A percentile compares a stretch with the other conserved stretches of the same genome.
Conservation (phyloP, 768 basidiomycete species). For the Tephrocybe sp. region DNA sequence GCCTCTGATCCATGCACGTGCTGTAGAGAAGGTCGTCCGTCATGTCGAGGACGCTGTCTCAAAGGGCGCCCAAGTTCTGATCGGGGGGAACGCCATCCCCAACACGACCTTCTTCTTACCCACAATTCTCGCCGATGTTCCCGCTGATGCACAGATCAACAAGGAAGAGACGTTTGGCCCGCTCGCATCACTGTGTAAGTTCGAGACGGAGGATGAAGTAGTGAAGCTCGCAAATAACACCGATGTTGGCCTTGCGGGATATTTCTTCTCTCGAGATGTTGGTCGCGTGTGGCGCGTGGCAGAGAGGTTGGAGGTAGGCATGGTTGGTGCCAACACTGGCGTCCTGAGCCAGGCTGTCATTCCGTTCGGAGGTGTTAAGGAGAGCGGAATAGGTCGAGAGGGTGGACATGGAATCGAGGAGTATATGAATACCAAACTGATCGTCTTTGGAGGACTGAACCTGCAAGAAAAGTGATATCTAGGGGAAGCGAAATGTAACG, state of each 20-base stretch:
- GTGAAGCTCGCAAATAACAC: constrained; percentile 80
- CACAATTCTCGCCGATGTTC: constrained; percentile 87
- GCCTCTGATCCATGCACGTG: constrained; percentile 86
- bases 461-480: constrained; percentile 9
- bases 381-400: constrained; percentile 81
- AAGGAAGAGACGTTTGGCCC: constrained; percentile 96
- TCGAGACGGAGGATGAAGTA: constrained; percentile 93
- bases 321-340: constrained; percentile 83
- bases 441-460: constrained; percentile 72
- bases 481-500: not conserved
- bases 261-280: constrained; percentile 86
- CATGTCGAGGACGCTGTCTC: constrained; percentile 88
- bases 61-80: constrained; percentile 82
- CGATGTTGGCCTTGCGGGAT: constrained; percentile 87
- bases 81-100: constrained; percentile 77
- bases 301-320: constrained; percentile 91
- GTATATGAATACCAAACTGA: constrained; percentile 79
- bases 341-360: constrained; percentile 73
- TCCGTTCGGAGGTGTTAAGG: constrained; percentile 90
- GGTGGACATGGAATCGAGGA: constrained; percentile 90
- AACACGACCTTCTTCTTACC: constrained; percentile 74
- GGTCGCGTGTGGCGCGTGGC: constrained; percentile 93
- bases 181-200: constrained; percentile 80
- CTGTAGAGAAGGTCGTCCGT: constrained; percentile 77
- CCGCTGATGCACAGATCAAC: constrained; percentile 59